Conservation (phyloP, 805 yeast species). For the Candida jianshihensis region DNA sequence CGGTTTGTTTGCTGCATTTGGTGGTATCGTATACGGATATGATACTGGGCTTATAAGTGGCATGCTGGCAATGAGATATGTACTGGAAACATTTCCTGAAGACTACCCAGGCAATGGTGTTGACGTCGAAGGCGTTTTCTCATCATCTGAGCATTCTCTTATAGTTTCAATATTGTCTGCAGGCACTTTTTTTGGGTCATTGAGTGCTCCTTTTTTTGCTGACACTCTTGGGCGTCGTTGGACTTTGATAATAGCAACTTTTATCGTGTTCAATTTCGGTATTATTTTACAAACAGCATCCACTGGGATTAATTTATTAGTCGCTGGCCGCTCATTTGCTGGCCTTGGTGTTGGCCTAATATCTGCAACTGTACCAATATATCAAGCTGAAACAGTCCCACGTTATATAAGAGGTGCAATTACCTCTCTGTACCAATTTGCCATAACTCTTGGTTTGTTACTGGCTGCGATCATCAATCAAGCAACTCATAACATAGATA, state of each 20-base stretch:
- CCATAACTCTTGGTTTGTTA: slow-evolving; percentile 64
- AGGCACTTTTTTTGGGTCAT: slow-evolving; percentile 66
- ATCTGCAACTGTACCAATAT: slow-evolving; percentile 67
- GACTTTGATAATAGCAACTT: slow-evolving; percentile 36
- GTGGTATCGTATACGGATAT: slow-evolving; percentile 61
- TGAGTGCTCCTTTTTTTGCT: slow-evolving; percentile 49
- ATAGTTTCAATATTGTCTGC: slow-evolving; percentile 69
- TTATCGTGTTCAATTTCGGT: slow-evolving; percentile 46
- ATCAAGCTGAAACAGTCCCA: slow-evolving; percentile 77
- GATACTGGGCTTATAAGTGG: slow-evolving; percentile 66
- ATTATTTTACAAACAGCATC: slow-evolving; percentile 41
- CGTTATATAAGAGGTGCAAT: slow-evolving; percentile 73
- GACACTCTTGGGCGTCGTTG: slow-evolving; percentile 52
- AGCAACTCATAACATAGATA: slow-evolving; percentile 49
- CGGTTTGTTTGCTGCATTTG: slow-evolving; percentile 60
- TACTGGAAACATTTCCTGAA: slow-evolving; percentile 33
- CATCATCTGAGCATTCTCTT: slow-evolving; percentile 44
- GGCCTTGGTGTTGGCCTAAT: slow-evolving; percentile 72
- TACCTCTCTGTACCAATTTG: slow-evolving; percentile 71
- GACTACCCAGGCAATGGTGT: slow-evolving; percentile 24
- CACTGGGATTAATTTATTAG: slow-evolving; percentile 39
- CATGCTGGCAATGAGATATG: slow-evolving; percentile 57
- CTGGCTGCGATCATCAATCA: slow-evolving; percentile 68
- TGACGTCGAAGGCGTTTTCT: slow-evolving; percentile 32
- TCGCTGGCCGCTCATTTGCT: slow-evolving; percentile 62